Evolutionary conservation across 768 basidiomycete species (phyloP).

Genomic region (Cystofilobasidium bisporidii): DNA sequence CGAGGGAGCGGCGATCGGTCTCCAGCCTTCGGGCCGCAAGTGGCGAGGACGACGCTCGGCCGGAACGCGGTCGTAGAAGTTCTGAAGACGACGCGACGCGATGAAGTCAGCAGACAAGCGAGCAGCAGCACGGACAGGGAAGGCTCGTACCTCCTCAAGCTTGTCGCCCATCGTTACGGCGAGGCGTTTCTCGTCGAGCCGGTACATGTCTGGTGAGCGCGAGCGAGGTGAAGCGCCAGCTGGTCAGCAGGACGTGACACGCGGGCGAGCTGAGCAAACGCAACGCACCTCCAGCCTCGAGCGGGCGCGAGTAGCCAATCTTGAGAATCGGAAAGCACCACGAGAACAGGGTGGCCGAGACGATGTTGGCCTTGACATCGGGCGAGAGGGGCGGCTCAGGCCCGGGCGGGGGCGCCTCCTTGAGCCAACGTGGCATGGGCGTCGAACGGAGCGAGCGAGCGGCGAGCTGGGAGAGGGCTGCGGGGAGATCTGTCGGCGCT

Average conservation of each 20-base stretch:
- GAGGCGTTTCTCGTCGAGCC: slow-evolving; percentile 43
- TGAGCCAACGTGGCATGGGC: slow-evolving; percentile 15
- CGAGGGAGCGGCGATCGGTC: too few relatives aligned
- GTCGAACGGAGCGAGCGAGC: not conserved
- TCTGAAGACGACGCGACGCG: slow-evolving; percentile 27
- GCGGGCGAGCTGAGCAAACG: not conserved
- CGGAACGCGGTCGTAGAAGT: slow-evolving; percentile 49
- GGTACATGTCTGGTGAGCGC: slow-evolving; percentile 48
- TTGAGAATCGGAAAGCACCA: slow-evolving; percentile 24
- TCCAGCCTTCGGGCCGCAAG: slow-evolving; percentile 29
- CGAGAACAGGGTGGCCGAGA: slow-evolving; percentile 14
- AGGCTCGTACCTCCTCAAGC: slow-evolving; percentile 39
- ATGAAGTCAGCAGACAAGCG: too few relatives aligned
- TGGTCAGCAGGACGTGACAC: too few relatives aligned
- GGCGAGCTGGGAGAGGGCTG: too few relatives aligned
- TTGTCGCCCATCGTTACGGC: slow-evolving; percentile 43
- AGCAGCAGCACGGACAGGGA: not conserved
- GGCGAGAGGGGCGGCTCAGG: slow-evolving; percentile 6
- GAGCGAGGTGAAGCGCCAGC: not conserved
- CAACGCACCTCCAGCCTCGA: slow-evolving; percentile 13
- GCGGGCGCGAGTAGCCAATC: slow-evolving; percentile 7
- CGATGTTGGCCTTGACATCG: slow-evolving; percentile 21
- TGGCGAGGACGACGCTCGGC: slow-evolving; percentile 44
- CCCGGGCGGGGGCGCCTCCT: slow-evolving; percentile 13
- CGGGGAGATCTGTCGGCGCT: too few relatives aligned